Conservation (phyloP, 176 grass and related monocot genomes). For the Musa schizocarpa region DNA sequence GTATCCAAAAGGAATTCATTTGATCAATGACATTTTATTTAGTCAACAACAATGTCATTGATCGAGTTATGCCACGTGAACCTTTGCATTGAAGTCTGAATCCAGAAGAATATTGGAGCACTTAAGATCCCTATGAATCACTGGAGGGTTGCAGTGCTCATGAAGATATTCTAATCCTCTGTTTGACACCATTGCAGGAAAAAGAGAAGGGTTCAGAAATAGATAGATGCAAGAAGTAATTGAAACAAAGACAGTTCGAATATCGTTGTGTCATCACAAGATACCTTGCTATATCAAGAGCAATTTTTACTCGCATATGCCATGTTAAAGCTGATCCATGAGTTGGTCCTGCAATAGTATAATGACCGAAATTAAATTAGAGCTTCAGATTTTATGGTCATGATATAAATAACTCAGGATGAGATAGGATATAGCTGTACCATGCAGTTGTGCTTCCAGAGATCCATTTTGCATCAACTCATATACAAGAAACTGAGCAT, state of each 20-base stretch:
- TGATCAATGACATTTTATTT: neutral
- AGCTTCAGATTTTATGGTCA: conserved; percentile 14
- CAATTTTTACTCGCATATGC: conserved; percentile 91
- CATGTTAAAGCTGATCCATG: conserved; percentile 83
- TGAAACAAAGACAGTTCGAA: neutral
- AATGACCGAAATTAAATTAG: conserved; percentile 20
- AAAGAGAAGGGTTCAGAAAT: neutral
- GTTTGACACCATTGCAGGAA: conserved; percentile 11
- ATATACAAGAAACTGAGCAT: conserved; percentile 66
- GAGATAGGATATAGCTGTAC: conserved; percentile 32
- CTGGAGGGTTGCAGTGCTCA: conserved; percentile 79
- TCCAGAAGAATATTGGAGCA: conserved; percentile 98
- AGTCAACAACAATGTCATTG: neutral
- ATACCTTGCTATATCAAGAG: conserved; percentile 87
- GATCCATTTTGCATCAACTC: conserved; percentile 97
- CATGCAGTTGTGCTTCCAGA: conserved; percentile 79
- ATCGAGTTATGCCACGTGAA: conserved; percentile 7
- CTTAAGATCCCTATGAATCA: conserved; percentile 95
- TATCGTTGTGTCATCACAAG: neutral
- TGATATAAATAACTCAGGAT: neutral
- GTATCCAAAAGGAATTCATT: conserved; percentile 18
- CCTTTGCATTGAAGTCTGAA: conserved; percentile 85
- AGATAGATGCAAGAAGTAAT: neutral
- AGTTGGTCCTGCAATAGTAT: conserved; percentile 54
- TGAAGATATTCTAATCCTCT: conserved; percentile 98